Evolutionary conservation across 106 monocot genomes (phyloP), one percentile per base, ranked within the genome.

Genomic region (Gastrodia elata): DNA sequence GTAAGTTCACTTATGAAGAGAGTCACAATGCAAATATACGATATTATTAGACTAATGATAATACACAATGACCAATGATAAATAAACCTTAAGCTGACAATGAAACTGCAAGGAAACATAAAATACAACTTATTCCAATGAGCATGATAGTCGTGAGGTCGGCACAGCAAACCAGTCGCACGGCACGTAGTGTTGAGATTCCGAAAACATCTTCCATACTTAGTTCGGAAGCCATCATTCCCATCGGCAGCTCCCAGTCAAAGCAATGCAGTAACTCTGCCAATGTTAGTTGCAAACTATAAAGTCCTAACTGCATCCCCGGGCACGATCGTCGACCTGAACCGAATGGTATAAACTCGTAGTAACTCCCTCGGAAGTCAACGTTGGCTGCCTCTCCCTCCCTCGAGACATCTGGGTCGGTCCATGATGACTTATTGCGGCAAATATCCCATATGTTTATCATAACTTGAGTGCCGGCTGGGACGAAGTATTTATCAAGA

Each of bases 331-430:
- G 52, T 32, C 86, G 42, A 0, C 83, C 86, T 0, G 88, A 79
- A 6, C 84, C 88, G 58, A 88, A 88, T 16, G 88, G 88, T 0
- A 88, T 13, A 64, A 80, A 73, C 82, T 84, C 82, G 67, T 84
- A 88, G 49, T 6, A 75, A 18, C 58, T 77, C 8, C 88, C 88
- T 4, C 36, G 73, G 57, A 88, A 84, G 46, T 88, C 88, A 20
- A 82, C 14, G 24, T 69, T 57, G 2, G 73, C 73, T 0, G 68
- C 71, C 32, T 74, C 75, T 1, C 64, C 74, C 14, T 64, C 67
- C 9, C 27, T 39, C 80, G 80, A 88, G 22, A 18, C 5, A 35
- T 82, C 80, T 0, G 84, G 49, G 57, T 84, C 84, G 42, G 74
- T 75, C 88, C 88, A 88, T 6, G 82, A 77, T 2, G 64, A 9